Evolutionary conservation across 257 asterid genomes (phyloP).

Genomic region (Hygrophila difformis): DNA sequence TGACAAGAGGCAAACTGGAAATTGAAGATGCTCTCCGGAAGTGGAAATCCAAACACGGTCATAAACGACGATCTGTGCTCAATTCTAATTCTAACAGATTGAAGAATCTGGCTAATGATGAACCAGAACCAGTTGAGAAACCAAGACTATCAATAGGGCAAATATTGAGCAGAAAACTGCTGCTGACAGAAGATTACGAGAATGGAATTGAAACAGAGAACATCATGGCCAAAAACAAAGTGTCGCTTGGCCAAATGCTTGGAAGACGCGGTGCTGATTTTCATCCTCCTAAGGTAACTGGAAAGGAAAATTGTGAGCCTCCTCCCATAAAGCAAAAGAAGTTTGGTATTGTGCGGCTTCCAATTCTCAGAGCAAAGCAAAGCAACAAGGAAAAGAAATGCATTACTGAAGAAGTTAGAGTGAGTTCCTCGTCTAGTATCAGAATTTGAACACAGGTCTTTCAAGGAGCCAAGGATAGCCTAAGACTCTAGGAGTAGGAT

Average conservation of each 20-base stretch:
- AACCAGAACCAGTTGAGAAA: slow-evolving; percentile 49
- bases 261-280: slow-evolving; percentile 26
- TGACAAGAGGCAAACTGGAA: slow-evolving; percentile 58
- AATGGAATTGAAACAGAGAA: slow-evolving; percentile 29
- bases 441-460: too few species aligned
- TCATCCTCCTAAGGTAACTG: slow-evolving; percentile 19
- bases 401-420: too few species aligned
- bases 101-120: slow-evolving; percentile 36
- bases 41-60: slow-evolving; percentile 88
- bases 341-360: slow-evolving; percentile 55
- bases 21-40: slow-evolving; percentile 79
- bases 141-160: slow-evolving; percentile 34
- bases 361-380: slow-evolving; percentile 60
- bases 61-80: slow-evolving; percentile 48
- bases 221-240: slow-evolving; percentile 39
- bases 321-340: slow-evolving; percentile 72
- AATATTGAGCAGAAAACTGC: slow-evolving; percentile 51
- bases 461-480: too few species aligned
- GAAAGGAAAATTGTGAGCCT: slow-evolving; percentile 40
- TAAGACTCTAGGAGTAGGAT: too few species aligned
- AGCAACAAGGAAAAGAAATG: slow-evolving; percentile 63
- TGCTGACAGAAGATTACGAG: slow-evolving; percentile 59
- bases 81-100: slow-evolving; percentile 35
- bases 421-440: too few species aligned
- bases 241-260: slow-evolving; percentile 73